Evolutionary conservation across 2,329 filamentous ascomycete species (phyloP), one percentile per base, ranked within the genome.

Genomic region (Myriangium duriaei): DNA sequence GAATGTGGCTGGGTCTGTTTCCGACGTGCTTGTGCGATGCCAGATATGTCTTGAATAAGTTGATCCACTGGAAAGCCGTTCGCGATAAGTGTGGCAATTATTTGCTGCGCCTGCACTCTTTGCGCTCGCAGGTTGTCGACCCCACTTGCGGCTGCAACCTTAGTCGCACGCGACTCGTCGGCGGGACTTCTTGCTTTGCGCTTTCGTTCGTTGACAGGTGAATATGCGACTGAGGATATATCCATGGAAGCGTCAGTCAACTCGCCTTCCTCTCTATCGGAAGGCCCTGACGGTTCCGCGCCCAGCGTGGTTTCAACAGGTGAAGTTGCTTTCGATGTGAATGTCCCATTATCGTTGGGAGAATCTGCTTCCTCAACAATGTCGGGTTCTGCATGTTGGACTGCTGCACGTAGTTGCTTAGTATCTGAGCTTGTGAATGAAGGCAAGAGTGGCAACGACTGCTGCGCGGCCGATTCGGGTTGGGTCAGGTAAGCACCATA

Each of bases 11-110:
- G 30, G 12, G n/a, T 7, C 13, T n/a, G 11, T 15, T 32, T 7
- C 7, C 30, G 30, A 32, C 30, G 30, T 15, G 30, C 11, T 32
- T 32, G 7, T 81, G 74, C n/a, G 21, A 26, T 26, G 21, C 21
- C 21, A n/a, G 7, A 26, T 7, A 26, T 26, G 21, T 88, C 81
- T 9, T 75, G 67, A 10, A 87, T 63, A 40, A 88, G 78, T 42
- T 83, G 71, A 39, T 79, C 69, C 51, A 79, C 93, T 13, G 74
- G 74, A 41, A 92, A 74, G 34, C 83, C 80, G 42, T 82, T 64
- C 28, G 56, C 52, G 37, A 65, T 53, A 42, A 69, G 49, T 30
- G 49, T 46, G 5, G 45, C 42, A n/a, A 57, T 42, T 30, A 57
- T 55, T 31, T 37, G 41, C 15, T 40, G 11, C 11, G 17, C 41